These are phyloP conservation scores for Colletotrichum orbiculare DNA, from an alignment of 2,329 filamentous ascomycete species.

Conservation along the genomic window DNA sequence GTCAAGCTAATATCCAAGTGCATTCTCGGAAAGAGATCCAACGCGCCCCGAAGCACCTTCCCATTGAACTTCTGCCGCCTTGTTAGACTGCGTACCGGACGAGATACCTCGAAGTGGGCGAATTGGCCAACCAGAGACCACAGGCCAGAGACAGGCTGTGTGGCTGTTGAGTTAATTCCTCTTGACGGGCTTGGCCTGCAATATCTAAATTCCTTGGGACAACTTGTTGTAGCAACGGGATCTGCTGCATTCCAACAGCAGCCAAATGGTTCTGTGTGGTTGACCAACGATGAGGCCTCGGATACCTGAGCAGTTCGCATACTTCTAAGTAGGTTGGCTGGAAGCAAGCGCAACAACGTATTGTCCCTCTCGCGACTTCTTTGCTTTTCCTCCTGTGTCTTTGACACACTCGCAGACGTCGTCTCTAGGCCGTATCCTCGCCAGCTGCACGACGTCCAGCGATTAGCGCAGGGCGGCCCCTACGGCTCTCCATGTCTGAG, in stretches of 20 bases:
- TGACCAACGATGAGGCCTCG: too few relatives aligned
- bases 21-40: neutral
- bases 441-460: too few relatives aligned
- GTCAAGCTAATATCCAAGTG: conserved; percentile 9
- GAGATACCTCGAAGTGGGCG: neutral
- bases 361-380: neutral
- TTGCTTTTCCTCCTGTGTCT: conserved; percentile 7
- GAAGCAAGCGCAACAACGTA: neutral
- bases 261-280: neutral
- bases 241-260: neutral
- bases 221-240: conserved; percentile 1
- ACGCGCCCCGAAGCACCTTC: conserved; percentile 4
- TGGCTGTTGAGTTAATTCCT: neutral
- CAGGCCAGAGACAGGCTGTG: neutral
- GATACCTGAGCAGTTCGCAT: neutral
- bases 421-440: too few relatives aligned
- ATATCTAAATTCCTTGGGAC: neutral
- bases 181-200: conserved; percentile 10
- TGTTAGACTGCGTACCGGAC: neutral
- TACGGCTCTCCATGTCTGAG: conserved; percentile 1
- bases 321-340: neutral
- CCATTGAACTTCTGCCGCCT: conserved; percentile 12
- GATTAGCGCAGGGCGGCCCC: conserved; percentile 18
- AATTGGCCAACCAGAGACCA: neutral
- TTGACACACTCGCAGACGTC: conserved; percentile 6